These are phyloP conservation scores for Zoysia japonica DNA, from an alignment of 176 grass and related monocot species.

Conservation along the genomic window DNA sequence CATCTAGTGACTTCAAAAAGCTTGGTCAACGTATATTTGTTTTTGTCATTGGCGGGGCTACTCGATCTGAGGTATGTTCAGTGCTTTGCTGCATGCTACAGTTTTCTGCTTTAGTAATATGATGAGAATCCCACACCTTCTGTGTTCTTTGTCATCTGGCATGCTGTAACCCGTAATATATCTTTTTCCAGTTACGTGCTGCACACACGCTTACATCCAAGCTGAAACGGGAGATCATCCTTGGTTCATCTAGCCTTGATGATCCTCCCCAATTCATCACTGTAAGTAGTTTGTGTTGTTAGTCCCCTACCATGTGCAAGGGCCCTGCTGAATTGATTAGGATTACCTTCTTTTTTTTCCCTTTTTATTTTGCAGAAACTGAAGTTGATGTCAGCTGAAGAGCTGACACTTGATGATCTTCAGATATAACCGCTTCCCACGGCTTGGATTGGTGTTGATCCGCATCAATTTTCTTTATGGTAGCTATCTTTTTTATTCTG, in stretches of 20 bases:
- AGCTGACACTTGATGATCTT: constrained; percentile 58
- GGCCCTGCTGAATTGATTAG: constrained; percentile 11
- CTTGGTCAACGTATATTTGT: constrained; percentile 79
- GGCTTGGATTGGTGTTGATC: not conserved
- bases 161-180: constrained; percentile 21
- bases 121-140: not conserved
- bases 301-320: not conserved
- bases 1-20: constrained; percentile 65
- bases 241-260: constrained; percentile 78
- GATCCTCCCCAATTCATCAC: constrained; percentile 74
- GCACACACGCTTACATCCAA: constrained; percentile 43
- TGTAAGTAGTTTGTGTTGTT: constrained; percentile 49
- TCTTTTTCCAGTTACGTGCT: constrained; percentile 53
- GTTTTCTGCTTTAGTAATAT: not conserved
- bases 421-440: constrained; percentile 34
- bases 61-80: constrained; percentile 63
- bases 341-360: not conserved
- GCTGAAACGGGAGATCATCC: constrained; percentile 69
- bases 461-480: constrained; percentile 9
- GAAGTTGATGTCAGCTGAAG: constrained; percentile 59
- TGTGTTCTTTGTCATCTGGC: constrained; percentile 15
- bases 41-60: constrained; percentile 75
- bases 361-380: constrained; percentile 54
- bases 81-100: not conserved
- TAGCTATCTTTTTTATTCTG: constrained; percentile 23